Evolutionary conservation across 2,329 filamentous ascomycete genomes (phyloP), one percentile per base, ranked within the genome.

Genomic region (Incumbomyces delicatus): DNA sequence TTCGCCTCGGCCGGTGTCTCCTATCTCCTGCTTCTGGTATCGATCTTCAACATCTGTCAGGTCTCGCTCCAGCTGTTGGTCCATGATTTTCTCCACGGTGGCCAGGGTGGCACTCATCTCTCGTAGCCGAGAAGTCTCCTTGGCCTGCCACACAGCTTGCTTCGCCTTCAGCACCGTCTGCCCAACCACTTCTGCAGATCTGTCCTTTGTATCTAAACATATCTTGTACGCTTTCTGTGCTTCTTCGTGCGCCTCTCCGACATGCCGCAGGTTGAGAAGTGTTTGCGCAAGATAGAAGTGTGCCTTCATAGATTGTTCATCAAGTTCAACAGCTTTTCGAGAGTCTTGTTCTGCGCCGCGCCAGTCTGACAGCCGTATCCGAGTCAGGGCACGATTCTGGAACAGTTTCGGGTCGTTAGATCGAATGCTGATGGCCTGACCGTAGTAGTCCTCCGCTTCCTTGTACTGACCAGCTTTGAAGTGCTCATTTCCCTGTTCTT

Each of bases 321-420:
- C 70, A 5, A 94, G 73, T 49, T 79, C 74, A 41, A 95, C 81
- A 53, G 85, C 87, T 43, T 78, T 72, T 44, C 82, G 66, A 61
- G 88, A 90, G 65, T 95, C 89, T 50, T 78, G 71, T 53, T 92
- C 81, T 41, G 83, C 87, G 8, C 74, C 80, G 27, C 85, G 76
- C 78, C 83, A 94, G 57, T 79, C 72, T 50, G 75, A 68, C 17
- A 94, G 75, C 66, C 84, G 85, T 49, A 92, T 72, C 34, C 88
- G 79, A 2, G 84, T 81, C 67, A 95, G 84, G 43, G 88, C 86
- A 45, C 89, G 85, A 67, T 95, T 96, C 33, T 87, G 90, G 67
- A 88, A 95, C 42, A 95, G 76, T 27, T 83, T 73, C 1, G 84
- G 78, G 61, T 94, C 92, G 46, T 72, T 75, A 3, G 85, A 76